phyloP scores from a whole-genome alignment of 257 asterid genomes.

The Solanum medicagineum region DNA sequence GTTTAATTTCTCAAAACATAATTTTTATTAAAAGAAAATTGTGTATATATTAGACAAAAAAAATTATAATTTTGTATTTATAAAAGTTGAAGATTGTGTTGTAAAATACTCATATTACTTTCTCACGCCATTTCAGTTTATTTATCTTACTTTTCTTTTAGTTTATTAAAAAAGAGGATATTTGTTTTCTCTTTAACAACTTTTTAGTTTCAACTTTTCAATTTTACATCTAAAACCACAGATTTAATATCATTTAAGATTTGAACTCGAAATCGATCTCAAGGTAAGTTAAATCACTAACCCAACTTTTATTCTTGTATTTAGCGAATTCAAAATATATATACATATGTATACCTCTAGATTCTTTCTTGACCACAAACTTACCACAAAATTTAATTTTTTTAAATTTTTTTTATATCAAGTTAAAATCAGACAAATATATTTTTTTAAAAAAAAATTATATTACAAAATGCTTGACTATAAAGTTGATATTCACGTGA shows the following conservation, averaged over 20 bases:
- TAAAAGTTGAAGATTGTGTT: not conserved
- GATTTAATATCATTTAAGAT: no score
- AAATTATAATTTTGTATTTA: no score
- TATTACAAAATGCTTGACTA: not conserved
- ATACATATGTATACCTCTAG: no score
- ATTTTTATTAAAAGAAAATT: no score
- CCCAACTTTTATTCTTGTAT: no score
- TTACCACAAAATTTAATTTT: no score
- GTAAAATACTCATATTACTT: not conserved
- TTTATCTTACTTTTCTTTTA: not conserved
- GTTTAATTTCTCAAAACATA: no score
- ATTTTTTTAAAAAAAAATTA: not conserved
- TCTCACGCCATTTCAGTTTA: not conserved
- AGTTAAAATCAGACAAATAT: not conserved
- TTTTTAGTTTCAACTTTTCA: not conserved
- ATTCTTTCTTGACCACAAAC: no score
- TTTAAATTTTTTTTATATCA: not conserved
- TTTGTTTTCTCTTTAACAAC: not conserved
- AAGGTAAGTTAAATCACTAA: no score
- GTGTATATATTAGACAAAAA: no score
- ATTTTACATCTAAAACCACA: not conserved
- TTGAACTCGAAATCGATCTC: no score
- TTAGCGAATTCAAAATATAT: no score
- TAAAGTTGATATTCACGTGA: not conserved
- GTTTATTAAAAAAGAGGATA: rapidly evolving